Evolutionary conservation across 2,329 filamentous ascomycete species (phyloP).

Genomic region (Lasiodiplodia gonubiensis): DNA sequence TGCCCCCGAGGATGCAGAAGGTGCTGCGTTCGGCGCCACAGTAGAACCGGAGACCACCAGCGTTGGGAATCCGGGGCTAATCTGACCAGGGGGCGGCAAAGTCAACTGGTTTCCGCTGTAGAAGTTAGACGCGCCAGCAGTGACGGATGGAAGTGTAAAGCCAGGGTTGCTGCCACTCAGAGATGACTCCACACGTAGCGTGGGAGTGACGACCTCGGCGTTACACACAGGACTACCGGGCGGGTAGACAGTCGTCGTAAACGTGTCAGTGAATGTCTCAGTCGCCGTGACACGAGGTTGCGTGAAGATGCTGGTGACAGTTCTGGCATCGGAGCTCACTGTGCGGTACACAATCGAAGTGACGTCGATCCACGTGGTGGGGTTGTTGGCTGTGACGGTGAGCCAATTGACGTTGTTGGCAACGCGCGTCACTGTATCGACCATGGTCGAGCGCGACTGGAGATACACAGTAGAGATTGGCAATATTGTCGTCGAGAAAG

Average conservation of each 20-base stretch:
- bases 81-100: neutral
- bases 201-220: constrained; percentile 1
- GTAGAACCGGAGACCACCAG: neutral
- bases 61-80: neutral
- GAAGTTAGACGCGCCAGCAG: neutral
- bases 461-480: constrained; percentile 10
- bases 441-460: constrained; percentile 2
- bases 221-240: constrained; percentile 17
- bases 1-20: neutral
- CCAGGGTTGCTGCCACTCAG: constrained; percentile 6
- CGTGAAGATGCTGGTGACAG: constrained; percentile 5
- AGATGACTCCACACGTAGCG: neutral
- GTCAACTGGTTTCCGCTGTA: constrained; percentile 19
- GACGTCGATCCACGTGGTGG: constrained; percentile 12
- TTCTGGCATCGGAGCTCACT: neutral
- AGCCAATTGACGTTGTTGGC: constrained; percentile 13
- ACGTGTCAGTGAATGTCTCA: constrained; percentile 3
- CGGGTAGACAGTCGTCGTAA: constrained; percentile 22
- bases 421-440: constrained; percentile 17
- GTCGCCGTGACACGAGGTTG: neutral
- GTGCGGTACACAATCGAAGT: constrained; percentile 3
- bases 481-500: constrained; percentile 17
- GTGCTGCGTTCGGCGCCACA: neutral
- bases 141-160: neutral
- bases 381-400: constrained; percentile 9